Evolutionary conservation across 331 rosid genomes (phyloP), one percentile per base, ranked within the genome.

Genomic region (Dryas integrifolia): DNA sequence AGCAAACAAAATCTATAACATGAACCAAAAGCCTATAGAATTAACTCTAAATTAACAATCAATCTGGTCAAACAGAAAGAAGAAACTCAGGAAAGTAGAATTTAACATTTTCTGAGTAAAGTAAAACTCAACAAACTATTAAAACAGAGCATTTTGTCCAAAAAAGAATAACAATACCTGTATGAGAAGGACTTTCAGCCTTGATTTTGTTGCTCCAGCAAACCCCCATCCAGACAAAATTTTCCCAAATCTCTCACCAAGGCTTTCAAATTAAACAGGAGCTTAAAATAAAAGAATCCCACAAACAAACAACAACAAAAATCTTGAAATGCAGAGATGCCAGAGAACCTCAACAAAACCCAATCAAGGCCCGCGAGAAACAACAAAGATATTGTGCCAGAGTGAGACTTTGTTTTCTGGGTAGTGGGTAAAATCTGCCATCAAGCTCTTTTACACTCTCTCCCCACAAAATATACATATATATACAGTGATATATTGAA

Each of bases 171-270:
- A 13, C 15, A 48, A 43, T 80, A 95, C 99, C 99, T 80, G 90
- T 78, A 76, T 72, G 76, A 61, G 84, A 84, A 79, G 91, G 78
- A 82, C 83, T 84, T 79, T 85, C 85, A 9, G 96, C 82, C 88
- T 89, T 90, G 73, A 90, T 81, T 76, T 79, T 82, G 55, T 79
- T 89, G 78, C 99, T 92, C 93, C 93, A 92, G 79, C 98, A 92
- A 85, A 86, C 85, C 82, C 99, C 99, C 99, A 92, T 95, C 87
- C 77, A 82, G 65, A 80, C 79, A 69, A 41, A 81, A 81, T 69
- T 52, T 68, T 68, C 76, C 58, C 69, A 59, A 67, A 66, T 26
- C 41, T 68, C 72, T 67, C 58, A 26, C 58, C 51, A 26, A 18
- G 3, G 62, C 43, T 51, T 50, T 49, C 24, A 53, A 57, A 47